A percentile compares a stretch with the other conserved stretches of the same genome.
These are phyloP conservation scores for Fraxinus sp. DNA, from an alignment of 305 asterid species.

Conservation along the genomic window DNA sequence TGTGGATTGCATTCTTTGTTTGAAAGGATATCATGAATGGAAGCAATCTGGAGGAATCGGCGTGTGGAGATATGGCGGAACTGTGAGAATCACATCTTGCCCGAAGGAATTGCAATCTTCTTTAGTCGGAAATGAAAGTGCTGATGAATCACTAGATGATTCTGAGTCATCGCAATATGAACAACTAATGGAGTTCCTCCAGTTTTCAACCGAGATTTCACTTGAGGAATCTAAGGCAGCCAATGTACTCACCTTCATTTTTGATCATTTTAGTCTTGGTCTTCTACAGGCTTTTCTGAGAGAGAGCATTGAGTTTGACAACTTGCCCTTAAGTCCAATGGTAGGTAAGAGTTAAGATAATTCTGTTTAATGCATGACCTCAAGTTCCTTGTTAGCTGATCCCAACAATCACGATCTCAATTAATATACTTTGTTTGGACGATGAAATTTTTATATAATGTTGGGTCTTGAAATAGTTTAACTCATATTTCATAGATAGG, in stretches of 20 bases:
- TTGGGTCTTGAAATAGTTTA: neutral
- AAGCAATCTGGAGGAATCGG: conserved; percentile 85
- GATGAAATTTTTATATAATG: neutral
- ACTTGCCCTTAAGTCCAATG: conserved; percentile 80
- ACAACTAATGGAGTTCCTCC: conserved; percentile 69
- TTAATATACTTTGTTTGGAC: neutral
- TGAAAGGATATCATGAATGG: conserved; percentile 93
- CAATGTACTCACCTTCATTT: conserved; percentile 61
- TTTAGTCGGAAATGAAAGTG: conserved; percentile 60
- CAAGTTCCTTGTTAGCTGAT: neutral
- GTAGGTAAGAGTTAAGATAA: conserved; percentile 61
- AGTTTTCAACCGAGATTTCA: conserved; percentile 51
- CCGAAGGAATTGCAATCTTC: conserved; percentile 70
- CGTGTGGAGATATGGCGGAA: conserved; percentile 93
- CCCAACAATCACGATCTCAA: neutral
- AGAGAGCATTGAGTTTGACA: conserved; percentile 52
- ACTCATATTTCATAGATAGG: neutral
- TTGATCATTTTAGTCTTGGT: conserved; percentile 67
- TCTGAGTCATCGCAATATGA: conserved; percentile 80
- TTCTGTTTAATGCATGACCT: conserved; percentile 29
- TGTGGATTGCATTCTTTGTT: conserved; percentile 87
- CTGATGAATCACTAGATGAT: conserved; percentile 73
- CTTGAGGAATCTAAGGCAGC: conserved; percentile 65
- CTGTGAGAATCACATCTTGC: conserved; percentile 70
- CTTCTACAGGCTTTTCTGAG: conserved; percentile 65